Evolutionary conservation across 202 grass and related monocot genomes (phyloP).

Genomic region (Bolboschoenoplectus hybrid): DNA sequence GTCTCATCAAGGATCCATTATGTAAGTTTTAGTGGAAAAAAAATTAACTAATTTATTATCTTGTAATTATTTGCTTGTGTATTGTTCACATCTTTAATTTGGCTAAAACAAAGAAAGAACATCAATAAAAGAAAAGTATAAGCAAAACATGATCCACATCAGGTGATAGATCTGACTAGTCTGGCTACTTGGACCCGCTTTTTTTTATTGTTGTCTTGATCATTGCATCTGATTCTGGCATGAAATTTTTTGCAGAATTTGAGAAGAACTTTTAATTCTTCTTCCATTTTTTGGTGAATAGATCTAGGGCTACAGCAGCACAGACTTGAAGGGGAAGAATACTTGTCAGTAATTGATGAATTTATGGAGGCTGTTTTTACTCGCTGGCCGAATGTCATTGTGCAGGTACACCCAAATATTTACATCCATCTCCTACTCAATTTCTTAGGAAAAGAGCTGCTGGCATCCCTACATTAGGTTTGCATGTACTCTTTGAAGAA

Average conservation of each 20-base stretch:
- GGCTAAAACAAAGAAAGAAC: slow-evolving; percentile 6
- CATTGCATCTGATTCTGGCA: slow-evolving; percentile 8
- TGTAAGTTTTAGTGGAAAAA: slow-evolving; percentile 60
- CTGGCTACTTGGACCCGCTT: background rate
- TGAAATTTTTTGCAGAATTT: background rate
- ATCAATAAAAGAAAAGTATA: slow-evolving; percentile 26
- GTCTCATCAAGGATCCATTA: slow-evolving; percentile 86
- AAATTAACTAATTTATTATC: slow-evolving; percentile 1
- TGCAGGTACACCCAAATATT: slow-evolving; percentile 64
- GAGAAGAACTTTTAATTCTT: slow-evolving; percentile 35
- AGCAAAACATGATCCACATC: background rate
- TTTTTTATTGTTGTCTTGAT: background rate
- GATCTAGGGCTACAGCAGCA: slow-evolving; percentile 93
- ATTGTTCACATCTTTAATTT: slow-evolving; percentile 15
- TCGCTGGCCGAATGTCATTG: slow-evolving; percentile 97
- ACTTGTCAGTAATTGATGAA: slow-evolving; percentile 94
- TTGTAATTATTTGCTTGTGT: background rate
- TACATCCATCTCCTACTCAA: background rate
- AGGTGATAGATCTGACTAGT: background rate
- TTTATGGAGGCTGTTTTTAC: slow-evolving; percentile 98
- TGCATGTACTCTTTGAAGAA: slow-evolving; percentile 33
- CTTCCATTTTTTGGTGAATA: slow-evolving; percentile 50
- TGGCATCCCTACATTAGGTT: background rate
- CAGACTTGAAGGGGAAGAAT: slow-evolving; percentile 94
- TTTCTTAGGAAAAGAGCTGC: background rate